A percentile compares a stretch with the other conserved stretches of the same genome.
phyloP scores from a whole-genome alignment of 768 basidiomycete species.

The Rhodotorula kratochvilovae region DNA sequence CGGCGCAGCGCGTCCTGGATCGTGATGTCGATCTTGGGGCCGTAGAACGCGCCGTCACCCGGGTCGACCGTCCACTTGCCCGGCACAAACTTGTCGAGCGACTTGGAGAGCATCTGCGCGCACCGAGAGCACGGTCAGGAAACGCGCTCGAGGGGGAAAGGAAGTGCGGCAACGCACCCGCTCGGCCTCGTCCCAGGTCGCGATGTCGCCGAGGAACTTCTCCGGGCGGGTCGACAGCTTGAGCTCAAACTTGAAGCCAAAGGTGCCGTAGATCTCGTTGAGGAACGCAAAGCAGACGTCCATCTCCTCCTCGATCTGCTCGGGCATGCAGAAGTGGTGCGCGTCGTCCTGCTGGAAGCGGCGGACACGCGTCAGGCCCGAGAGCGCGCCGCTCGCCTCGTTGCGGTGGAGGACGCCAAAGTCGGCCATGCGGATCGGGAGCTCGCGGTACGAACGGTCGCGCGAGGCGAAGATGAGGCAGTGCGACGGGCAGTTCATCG shows the following conservation, averaged over 20 bases:
- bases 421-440: slow-evolving; percentile 96
- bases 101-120: slow-evolving; percentile 71
- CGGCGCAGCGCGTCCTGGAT: slow-evolving; percentile 85
- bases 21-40: slow-evolving; percentile 97
- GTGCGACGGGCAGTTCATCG: slow-evolving; percentile 98
- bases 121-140: background rate
- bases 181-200: slow-evolving; percentile 88
- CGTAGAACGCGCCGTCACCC: slow-evolving; percentile 98
- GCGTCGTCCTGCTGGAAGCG: slow-evolving; percentile 97
- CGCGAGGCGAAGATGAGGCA: slow-evolving; percentile 91
- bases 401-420: slow-evolving; percentile 97
- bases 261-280: slow-evolving; percentile 84
- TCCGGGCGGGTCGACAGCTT: slow-evolving; percentile 95
- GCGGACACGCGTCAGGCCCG: slow-evolving; percentile 85
- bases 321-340: slow-evolving; percentile 95
- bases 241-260: slow-evolving; percentile 89
- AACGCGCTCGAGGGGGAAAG: background rate
- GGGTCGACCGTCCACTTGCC: slow-evolving; percentile 90
- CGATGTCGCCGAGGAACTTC: slow-evolving; percentile 80
- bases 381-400: slow-evolving; percentile 89
- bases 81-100: slow-evolving; percentile 77
- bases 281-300: slow-evolving; percentile 86
- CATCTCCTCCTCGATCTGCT: slow-evolving; percentile 87
- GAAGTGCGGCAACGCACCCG: slow-evolving; percentile 55
- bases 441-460: slow-evolving; percentile 88